phyloP scores from a whole-genome alignment of 805 yeast species.

The Metschnikowia lunata region DNA sequence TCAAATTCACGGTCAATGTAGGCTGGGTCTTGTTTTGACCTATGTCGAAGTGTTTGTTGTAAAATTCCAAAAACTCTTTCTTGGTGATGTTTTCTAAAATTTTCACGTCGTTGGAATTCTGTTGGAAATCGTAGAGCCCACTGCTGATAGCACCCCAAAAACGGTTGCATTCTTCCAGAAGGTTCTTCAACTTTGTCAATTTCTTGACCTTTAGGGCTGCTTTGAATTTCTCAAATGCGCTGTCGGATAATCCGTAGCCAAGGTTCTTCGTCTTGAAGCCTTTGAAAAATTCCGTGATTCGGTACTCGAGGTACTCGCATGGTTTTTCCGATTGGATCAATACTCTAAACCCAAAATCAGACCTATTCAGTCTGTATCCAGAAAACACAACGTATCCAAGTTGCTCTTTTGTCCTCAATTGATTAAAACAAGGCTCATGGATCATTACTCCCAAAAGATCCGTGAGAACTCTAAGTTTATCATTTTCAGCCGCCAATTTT shows the following conservation, averaged over 20 bases:
- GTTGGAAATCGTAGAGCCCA: conserved; percentile 75
- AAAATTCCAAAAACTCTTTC: conserved; percentile 55
- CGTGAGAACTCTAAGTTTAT: conserved; percentile 43
- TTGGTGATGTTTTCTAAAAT: conserved; percentile 50
- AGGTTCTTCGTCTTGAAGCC: conserved; percentile 41
- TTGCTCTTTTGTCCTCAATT: conserved; percentile 89
- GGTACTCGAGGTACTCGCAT: conserved; percentile 64
- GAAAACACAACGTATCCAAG: conserved; percentile 92
- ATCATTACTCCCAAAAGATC: conserved; percentile 69
- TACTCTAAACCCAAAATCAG: conserved; percentile 68
- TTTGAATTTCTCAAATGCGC: conserved; percentile 65
- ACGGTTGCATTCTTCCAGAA: conserved; percentile 67
- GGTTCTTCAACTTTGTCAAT: conserved; percentile 67
- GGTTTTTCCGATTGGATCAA: conserved; percentile 82
- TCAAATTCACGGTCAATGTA: conserved; percentile 37
- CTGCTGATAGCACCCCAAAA: conserved; percentile 64
- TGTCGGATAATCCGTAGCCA: conserved; percentile 45
- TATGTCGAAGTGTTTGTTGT: conserved; percentile 36
- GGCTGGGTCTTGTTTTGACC: conserved; percentile 15
- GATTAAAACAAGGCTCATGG: conserved; percentile 85
- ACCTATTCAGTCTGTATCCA: conserved; percentile 62
- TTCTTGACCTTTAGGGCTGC: conserved; percentile 63
- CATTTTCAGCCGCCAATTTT: conserved; percentile 11
- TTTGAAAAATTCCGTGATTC: conserved; percentile 67
- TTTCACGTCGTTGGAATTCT: conserved; percentile 53